These are phyloP conservation scores for Alternaria metachromatica DNA, from an alignment of 2,329 filamentous ascomycete genomes.

Conservation along the genomic window DNA sequence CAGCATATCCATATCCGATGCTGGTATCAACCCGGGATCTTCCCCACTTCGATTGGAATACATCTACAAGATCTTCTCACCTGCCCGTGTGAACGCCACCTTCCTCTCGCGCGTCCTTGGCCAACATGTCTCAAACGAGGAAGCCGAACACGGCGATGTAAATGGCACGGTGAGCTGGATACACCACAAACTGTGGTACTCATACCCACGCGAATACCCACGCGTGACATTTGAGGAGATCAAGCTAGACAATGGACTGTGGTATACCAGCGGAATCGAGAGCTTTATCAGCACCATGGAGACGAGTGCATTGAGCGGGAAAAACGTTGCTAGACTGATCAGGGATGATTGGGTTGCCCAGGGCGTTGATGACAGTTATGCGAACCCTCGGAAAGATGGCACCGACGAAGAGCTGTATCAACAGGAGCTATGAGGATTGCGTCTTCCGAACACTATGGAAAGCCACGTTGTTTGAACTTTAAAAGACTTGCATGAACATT, in stretches of 20 bases:
- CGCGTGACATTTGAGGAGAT: slow-evolving; percentile 86
- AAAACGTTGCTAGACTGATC: slow-evolving; percentile 77
- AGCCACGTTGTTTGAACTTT: background rate
- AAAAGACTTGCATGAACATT: background rate
- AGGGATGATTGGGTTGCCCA: slow-evolving; percentile 62
- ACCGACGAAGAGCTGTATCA: background rate
- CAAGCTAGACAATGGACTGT: slow-evolving; percentile 69
- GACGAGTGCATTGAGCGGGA: slow-evolving; percentile 89
- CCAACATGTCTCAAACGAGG: slow-evolving; percentile 35
- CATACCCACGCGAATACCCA: slow-evolving; percentile 86
- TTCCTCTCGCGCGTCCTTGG: slow-evolving; percentile 61
- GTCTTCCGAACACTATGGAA: background rate
- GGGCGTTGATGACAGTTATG: background rate
- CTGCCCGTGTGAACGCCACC: slow-evolving; percentile 52
- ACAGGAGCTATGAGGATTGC: background rate
- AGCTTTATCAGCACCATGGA: slow-evolving; percentile 98
- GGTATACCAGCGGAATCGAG: slow-evolving; percentile 76
- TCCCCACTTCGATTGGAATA: slow-evolving; percentile 54
- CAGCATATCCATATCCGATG: slow-evolving; percentile 77
- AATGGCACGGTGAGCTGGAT: slow-evolving; percentile 43
- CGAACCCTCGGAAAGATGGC: background rate
- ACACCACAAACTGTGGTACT: slow-evolving; percentile 70
- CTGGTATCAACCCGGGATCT: slow-evolving; percentile 63
- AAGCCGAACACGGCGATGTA: slow-evolving; percentile 41
- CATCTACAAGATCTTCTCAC: slow-evolving; percentile 73